Evolutionary conservation across 257 asterid genomes (phyloP), one percentile per base, ranked within the genome.

Genomic region (Scutellaria galericulata): DNA sequence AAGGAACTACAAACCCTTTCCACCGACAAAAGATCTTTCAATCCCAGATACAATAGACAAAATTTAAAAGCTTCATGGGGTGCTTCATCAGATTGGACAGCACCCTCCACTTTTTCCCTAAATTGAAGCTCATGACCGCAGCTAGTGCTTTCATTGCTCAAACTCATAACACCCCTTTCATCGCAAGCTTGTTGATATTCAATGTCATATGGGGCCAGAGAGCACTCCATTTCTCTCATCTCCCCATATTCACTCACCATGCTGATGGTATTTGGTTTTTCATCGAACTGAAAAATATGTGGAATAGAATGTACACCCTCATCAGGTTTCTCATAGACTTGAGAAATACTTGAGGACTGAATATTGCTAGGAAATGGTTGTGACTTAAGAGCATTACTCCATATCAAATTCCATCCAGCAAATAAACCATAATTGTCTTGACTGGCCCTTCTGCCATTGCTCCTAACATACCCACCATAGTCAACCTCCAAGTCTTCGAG

Each of bases 1-100:
- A 91, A 70, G n/a, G 91, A 86, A 72, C 76, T 85, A 73, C 93
- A 91, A 57, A 89, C 97, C 77, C 80, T 84, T 68, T 83, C 95
- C 61, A 88, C 87, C 0, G 86, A 82, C 48, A 94, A 79, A 82
- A 94, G 90, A 58, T 94, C 97, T 78, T 82, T 84, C 71, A 88
- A 83, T 67, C 93, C 96, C 39, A 94, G 78, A 78, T 80, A 81
- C 83, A 66, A 70, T 66, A 54, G 39, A 39, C 76, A 80, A 76
- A 48, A 72, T 22, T 63, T 72, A 9, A 72, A 62, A 66, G 86
- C 98, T 74, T 90, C 90, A 71, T 88, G 89, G 44, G 89, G 94
- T 54, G 54, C 86, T 73, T 80, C 89, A 60, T 72, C 84, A 42
- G 56, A 71, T 64, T 73, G 66, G 65, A 63, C 61, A 75, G 61